phyloP scores from a whole-genome alignment of 2,329 filamentous ascomycete species.

The Didymella pinodella region DNA sequence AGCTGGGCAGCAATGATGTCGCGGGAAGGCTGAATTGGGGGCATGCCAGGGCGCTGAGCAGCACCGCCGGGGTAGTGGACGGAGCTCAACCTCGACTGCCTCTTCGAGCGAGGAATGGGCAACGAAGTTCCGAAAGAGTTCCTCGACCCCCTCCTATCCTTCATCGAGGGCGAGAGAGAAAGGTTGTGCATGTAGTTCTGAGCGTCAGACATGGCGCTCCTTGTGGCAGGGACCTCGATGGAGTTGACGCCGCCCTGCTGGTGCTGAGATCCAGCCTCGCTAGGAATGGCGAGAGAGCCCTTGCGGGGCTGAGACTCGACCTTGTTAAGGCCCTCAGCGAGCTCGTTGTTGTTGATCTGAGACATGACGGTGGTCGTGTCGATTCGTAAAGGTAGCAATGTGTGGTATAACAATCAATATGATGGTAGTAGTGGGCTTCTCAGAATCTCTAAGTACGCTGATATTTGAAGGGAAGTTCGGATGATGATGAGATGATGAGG shows the following conservation, averaged over 20 bases:
- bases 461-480: constrained; percentile 19
- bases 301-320: constrained; percentile 41
- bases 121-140: constrained; percentile 79
- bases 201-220: constrained; percentile 73
- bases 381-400: background rate
- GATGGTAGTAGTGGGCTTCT: constrained; percentile 3
- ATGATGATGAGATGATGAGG: constrained; percentile 22
- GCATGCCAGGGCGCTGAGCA: constrained; percentile 64
- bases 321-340: constrained; percentile 52
- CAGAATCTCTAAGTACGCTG: constrained; percentile 21
- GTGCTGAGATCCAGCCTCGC: constrained; percentile 30
- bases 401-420: constrained; percentile 3
- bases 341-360: constrained; percentile 66
- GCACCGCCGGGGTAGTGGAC: constrained; percentile 60
- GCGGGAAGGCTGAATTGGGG: constrained; percentile 66
- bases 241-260: constrained; percentile 53
- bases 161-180: constrained; percentile 71
- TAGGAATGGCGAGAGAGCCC: constrained; percentile 43
- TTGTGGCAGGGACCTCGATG: constrained; percentile 74
- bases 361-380: constrained; percentile 57
- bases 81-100: constrained; percentile 72
- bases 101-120: constrained; percentile 75
- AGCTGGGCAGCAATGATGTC: constrained; percentile 75
- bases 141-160: constrained; percentile 71
- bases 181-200: constrained; percentile 76